Percentiles rank a stretch among this genome's conserved stretches.
phyloP scores from a whole-genome alignment of 2,329 filamentous ascomycete genomes.

The Sporothrix protearum region DNA sequence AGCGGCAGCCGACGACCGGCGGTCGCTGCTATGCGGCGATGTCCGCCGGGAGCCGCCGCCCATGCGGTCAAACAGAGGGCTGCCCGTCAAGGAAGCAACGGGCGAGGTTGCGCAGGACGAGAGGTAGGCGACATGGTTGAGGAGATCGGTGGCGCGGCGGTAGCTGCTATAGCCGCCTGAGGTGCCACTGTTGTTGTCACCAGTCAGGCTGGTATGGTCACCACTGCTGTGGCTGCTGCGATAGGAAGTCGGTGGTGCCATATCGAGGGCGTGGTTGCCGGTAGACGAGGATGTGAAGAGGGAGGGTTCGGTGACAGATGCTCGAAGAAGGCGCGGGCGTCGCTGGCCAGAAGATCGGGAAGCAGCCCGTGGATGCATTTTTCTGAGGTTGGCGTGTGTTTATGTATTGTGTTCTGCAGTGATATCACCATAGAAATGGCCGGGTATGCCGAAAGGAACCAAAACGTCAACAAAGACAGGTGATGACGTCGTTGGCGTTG shows the following conservation, averaged over 20 bases:
- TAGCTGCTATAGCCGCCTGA: slow-evolving; percentile 2
- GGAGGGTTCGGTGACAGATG: slow-evolving; percentile 55
- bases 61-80: slow-evolving; percentile 37
- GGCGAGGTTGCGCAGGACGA: slow-evolving; percentile 33
- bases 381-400: background rate
- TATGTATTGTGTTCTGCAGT: background rate
- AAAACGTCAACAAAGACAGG: background rate
- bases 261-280: slow-evolving; percentile 50
- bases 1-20: slow-evolving; percentile 2
- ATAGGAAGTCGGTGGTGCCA: slow-evolving; percentile 33
- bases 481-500: slow-evolving; percentile 15
- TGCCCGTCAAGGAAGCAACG: slow-evolving; percentile 23
- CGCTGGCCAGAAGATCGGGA: slow-evolving; percentile 42
- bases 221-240: slow-evolving; percentile 1
- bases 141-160: slow-evolving; percentile 52
- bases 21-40: background rate
- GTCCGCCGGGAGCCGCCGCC: slow-evolving; percentile 14
- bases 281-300: slow-evolving; percentile 51
- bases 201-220: slow-evolving; percentile 6
- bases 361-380: slow-evolving; percentile 34
- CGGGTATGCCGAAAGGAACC: too few species aligned
- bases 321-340: slow-evolving; percentile 53
- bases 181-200: background rate
- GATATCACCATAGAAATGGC: background rate
- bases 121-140: slow-evolving; percentile 52